Evolutionary conservation across 2,329 filamentous ascomycete species (phyloP).

Genomic region (Tolypocladium sp.): DNA sequence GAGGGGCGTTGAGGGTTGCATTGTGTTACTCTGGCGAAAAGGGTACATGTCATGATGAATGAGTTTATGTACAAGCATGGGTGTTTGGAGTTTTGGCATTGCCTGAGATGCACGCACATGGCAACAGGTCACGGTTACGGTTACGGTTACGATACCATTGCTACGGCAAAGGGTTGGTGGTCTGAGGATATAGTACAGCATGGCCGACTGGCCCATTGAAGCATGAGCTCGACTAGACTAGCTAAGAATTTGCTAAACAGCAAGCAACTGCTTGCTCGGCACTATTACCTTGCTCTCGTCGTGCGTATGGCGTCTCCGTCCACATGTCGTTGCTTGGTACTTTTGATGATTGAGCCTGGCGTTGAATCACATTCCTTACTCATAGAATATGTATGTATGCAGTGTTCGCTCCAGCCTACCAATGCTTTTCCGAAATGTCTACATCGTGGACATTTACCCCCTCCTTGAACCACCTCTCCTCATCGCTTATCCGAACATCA

Average conservation of each 20-base stretch:
- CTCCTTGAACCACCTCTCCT: slow-evolving; percentile 60
- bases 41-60: neutral
- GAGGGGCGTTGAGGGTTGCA: neutral
- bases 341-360: no score
- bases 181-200: neutral
- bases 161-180: neutral
- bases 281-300: no score
- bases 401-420: slow-evolving; percentile 29
- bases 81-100: neutral
- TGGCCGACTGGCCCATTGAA: neutral
- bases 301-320: neutral
- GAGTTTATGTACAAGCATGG: neutral
- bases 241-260: neutral
- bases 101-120: neutral
- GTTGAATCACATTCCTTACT: no score
- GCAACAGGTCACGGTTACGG: neutral
- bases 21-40: neutral
- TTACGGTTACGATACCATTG: neutral
- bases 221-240: neutral
- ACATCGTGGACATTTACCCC: slow-evolving; percentile 61
- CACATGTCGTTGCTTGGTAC: neutral
- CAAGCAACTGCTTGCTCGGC: neutral
- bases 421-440: slow-evolving; percentile 57
- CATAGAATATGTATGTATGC: neutral
- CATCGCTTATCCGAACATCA: slow-evolving; percentile 53